Base-by-base conservation (phyloP, 495 filamentous ascomycete genomes). In the Cercophora scortea region DNA sequence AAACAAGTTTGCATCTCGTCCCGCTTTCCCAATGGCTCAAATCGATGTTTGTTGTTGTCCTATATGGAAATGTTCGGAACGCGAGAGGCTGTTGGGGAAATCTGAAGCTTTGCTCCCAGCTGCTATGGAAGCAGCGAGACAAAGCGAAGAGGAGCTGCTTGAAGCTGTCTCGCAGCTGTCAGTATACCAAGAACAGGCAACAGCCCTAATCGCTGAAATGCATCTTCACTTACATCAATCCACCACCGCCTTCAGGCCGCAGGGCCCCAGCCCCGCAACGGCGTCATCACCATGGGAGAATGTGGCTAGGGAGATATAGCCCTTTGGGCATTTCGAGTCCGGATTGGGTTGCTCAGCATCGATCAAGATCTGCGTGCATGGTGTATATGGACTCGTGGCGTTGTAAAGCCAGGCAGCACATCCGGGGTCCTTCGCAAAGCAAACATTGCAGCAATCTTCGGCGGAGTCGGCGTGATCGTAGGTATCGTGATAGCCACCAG, bases 351-450 rank as follows among this genome's bases (percentile, higher is more conserved):
- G 18, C 8, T 35, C 17, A 1, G 17, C n/a, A 12, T 1, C 44
- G 8, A 59, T 33, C 4, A 58, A 39, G 45, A 60, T 19, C 44
- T 50, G 51, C 19, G 56, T 50, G 48, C 64, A 67, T 0, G 64
- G 62, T 32, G 62, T 67, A 42, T 49, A 64, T 0, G 17, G 1
- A 7, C 43, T 50, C 0, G 3, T 12, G 6, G 16, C 40, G 17
- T 58, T 40, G 50, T 49, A 62, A 16, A 63, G 6, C 64, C 64
- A 67, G 39, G 56, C 62, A 7, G 55, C 58, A 47, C 64, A 67
- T 32, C 55, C 51, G 3, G 34, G 13, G 6, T 16, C 13, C 17
- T 25, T 36, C 8, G 11, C 17, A 32, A 42, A 48, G 49, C 64
- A 65, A 0, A 11, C 7, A 2, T 32, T 41, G 53, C 64, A 66